Evolutionary conservation across 371 early-diverging fungal genomes (phyloP).

Genomic region (Actinomucor elegans): DNA sequence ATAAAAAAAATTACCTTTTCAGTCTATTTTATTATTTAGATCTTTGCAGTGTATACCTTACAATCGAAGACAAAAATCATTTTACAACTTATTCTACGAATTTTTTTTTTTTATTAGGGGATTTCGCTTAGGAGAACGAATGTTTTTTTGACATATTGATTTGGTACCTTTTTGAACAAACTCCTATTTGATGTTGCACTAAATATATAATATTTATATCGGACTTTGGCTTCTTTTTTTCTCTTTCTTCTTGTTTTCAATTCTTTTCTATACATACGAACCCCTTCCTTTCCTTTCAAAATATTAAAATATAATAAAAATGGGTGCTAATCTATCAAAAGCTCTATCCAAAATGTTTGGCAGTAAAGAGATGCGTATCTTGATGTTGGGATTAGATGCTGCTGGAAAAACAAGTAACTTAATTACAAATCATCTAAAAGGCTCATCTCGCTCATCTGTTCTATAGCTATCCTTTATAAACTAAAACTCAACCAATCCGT

Average conservation of each 20-base stretch:
- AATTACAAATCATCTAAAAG: slow-evolving; percentile 1
- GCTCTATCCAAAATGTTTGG: slow-evolving; percentile 69
- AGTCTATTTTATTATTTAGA: background rate
- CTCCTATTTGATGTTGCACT: slow-evolving; percentile 9
- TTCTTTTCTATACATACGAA: too few species aligned
- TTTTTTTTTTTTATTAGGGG: too few species aligned
- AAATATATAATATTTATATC: slow-evolving; percentile 8
- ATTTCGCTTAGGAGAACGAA: too few species aligned
- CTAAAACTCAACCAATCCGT: slow-evolving; percentile 84
- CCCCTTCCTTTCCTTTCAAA: slow-evolving; percentile 19
- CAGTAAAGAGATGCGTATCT: slow-evolving; percentile 86
- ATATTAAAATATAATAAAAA: slow-evolving; percentile 19
- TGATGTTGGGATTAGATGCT: slow-evolving; percentile 92
- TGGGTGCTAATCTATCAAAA: slow-evolving; percentile 64
- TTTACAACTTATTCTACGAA: too few species aligned
- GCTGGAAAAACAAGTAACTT: slow-evolving; percentile 92
- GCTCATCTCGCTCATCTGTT: background rate
- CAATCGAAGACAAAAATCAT: too few species aligned
- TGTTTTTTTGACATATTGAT: background rate
- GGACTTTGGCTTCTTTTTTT: slow-evolving; percentile 8
- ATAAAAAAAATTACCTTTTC: too few species aligned
- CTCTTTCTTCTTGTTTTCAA: slow-evolving; percentile 9
- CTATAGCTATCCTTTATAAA: slow-evolving; percentile 82
- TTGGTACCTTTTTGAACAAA: background rate
- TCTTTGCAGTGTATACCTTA: background rate